phyloP scores from a whole-genome alignment of 1,284 basidiomycete genomes.

The Neotropicomus parvogracilis region DNA sequence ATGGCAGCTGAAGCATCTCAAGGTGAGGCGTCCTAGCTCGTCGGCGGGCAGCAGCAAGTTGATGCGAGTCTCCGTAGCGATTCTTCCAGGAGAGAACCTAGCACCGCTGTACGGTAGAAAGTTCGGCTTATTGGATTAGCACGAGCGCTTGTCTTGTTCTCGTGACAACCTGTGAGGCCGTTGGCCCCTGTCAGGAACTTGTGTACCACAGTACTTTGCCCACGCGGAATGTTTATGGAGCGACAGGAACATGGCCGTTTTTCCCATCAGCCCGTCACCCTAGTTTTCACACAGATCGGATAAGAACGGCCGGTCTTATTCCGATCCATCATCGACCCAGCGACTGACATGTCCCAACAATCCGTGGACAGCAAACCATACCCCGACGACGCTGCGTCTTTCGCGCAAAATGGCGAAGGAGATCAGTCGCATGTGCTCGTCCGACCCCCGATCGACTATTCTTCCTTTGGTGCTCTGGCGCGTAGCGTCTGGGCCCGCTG shows the following conservation, averaged over 20 bases:
- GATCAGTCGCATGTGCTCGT: not conserved
- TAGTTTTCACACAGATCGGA: conserved; percentile 7
- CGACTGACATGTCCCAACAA: conserved; percentile 11
- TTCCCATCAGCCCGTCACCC: conserved; percentile 3
- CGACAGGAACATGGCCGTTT: not conserved
- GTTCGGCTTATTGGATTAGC: conserved; percentile 13
- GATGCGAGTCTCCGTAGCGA: conserved; percentile 42
- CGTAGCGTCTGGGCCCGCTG: conserved; percentile 55
- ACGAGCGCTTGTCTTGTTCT: not conserved
- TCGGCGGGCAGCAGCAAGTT: conserved; percentile 4
- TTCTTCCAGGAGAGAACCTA: conserved; percentile 91
- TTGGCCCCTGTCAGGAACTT: conserved; percentile 6
- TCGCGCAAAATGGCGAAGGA: conserved; percentile 2
- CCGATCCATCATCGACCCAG: not conserved
- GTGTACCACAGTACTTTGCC: not conserved
- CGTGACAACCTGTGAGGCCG: not conserved
- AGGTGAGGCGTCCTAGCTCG: conserved; percentile 47
- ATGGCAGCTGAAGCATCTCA: conserved; percentile 93
- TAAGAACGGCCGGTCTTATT: conserved; percentile 17
- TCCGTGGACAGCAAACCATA: conserved; percentile 28
- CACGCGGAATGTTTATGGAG: not conserved
- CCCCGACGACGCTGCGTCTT: conserved; percentile 8
- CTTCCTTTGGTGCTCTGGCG: conserved; percentile 50
- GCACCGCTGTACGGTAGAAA: conserved; percentile 37
- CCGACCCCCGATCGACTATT: conserved; percentile 59